phyloP scores from a whole-genome alignment of 148 eudicot species.

The Rhododendron henanense region DNA sequence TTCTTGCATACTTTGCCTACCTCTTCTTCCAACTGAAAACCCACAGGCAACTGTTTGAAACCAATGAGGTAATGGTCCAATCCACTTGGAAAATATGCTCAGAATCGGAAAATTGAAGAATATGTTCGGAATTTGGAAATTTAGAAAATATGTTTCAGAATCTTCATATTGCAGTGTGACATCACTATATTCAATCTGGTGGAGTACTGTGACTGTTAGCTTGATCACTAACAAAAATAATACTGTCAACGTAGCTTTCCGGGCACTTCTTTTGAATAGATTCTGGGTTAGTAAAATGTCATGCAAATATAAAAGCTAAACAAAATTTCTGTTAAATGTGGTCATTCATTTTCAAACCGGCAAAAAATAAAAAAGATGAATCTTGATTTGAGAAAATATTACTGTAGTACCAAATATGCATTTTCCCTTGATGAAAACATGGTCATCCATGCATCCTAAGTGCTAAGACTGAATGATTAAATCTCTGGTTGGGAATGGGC shows the following conservation, averaged over 20 bases:
- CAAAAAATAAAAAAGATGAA: too few relatives aligned
- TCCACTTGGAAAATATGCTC: too few relatives aligned
- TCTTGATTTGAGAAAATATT: too few relatives aligned
- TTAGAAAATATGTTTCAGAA: neutral
- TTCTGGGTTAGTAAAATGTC: too few relatives aligned
- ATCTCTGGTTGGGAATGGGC: constrained; percentile 7
- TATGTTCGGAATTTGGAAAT: too few relatives aligned
- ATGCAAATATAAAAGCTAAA: too few relatives aligned
- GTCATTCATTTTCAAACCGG: too few relatives aligned
- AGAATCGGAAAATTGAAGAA: too few relatives aligned
- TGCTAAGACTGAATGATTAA: neutral
- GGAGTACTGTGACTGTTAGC: too few relatives aligned
- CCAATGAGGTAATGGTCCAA: constrained; percentile 35
- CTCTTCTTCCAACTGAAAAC: constrained; percentile 69
- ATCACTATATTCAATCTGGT: neutral
- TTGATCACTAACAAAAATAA: neutral
- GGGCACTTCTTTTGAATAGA: neutral
- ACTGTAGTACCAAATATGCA: neutral
- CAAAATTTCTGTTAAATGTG: too few relatives aligned
- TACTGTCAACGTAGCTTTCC: neutral
- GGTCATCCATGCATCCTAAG: neutral
- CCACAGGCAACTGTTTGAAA: constrained; percentile 37
- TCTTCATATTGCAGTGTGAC: neutral
- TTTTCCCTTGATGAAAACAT: neutral
- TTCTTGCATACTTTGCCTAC: constrained; percentile 62